phyloP scores from a whole-genome alignment of 2,329 filamentous ascomycete genomes.

The Fusarium longipes region DNA sequence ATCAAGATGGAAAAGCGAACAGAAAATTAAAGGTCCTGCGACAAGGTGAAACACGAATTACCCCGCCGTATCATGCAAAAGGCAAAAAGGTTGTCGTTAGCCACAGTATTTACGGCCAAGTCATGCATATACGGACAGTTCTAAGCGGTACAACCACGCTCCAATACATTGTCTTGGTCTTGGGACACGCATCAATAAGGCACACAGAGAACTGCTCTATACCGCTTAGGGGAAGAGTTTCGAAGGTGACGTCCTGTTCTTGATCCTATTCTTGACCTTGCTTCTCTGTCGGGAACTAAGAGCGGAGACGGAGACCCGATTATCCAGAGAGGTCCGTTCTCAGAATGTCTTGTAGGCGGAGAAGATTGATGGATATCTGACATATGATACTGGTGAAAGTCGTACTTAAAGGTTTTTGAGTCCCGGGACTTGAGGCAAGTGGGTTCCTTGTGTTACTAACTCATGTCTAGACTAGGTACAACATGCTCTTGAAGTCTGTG shows the following conservation, averaged over 20 bases:
- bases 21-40: neutral
- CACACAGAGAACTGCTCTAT: neutral
- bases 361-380: neutral
- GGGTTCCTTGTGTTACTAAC: neutral
- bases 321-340: constrained; percentile 22
- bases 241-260: constrained; percentile 29
- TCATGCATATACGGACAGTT: constrained; percentile 9
- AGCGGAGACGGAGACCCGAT: constrained; percentile 27
- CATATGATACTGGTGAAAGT: neutral
- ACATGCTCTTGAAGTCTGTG: neutral
- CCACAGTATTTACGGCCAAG: neutral
- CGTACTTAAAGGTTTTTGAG: constrained; percentile 4
- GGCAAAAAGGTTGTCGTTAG: constrained; percentile 2
- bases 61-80: constrained; percentile 23
- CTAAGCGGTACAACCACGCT: neutral
- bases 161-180: neutral
- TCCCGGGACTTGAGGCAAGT: neutral
- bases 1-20: neutral
- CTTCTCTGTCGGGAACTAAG: neutral
- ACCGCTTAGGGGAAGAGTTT: constrained; percentile 16
- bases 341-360: neutral
- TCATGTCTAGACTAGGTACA: neutral
- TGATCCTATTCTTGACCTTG: neutral
- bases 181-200: constrained; percentile 29
- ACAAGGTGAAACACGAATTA: constrained; percentile 3